Percentiles rank a stretch among this genome's conserved stretches.
Conservation (phyloP, 345 rosid genomes). For the Passiflora organensis region DNA sequence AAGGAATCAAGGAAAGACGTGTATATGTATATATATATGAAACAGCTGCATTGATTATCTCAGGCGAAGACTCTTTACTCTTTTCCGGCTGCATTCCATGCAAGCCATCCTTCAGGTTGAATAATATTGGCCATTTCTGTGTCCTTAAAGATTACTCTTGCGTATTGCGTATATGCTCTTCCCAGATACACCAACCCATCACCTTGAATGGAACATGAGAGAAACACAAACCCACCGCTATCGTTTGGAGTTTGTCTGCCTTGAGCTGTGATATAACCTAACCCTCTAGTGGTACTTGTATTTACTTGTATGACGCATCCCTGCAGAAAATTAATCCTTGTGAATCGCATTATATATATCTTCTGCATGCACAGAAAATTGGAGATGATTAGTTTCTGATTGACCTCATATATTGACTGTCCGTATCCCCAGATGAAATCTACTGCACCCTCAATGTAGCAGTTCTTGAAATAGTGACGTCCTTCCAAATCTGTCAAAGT, state of each 20-base stretch:
- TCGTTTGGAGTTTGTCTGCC: neutral
- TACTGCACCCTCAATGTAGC: slow-evolving; percentile 34
- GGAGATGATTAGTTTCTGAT: too few relatives aligned
- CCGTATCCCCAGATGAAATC: slow-evolving; percentile 46
- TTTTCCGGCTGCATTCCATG: neutral
- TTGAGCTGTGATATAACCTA: neutral
- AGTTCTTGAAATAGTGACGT: slow-evolving; percentile 25
- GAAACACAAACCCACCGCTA: neutral
- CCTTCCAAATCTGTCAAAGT: slow-evolving; percentile 36
- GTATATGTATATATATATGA: too few relatives aligned
- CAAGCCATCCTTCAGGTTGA: neutral
- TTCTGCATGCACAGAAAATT: too few relatives aligned
- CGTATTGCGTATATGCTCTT: neutral
- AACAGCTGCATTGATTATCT: too few relatives aligned
- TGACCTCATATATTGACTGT: slow-evolving; percentile 40
- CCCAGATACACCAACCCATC: neutral
- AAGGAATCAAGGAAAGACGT: too few relatives aligned
- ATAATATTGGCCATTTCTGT: neutral
- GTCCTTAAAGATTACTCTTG: neutral
- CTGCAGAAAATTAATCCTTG: neutral
- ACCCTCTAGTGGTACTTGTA: neutral
- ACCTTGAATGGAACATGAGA: neutral
- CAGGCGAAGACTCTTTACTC: too few relatives aligned
- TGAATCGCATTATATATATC: too few relatives aligned
- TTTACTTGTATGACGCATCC: neutral